Conservation (phyloP, 306 rosid genomes). For the Acacia crassicarpa region DNA sequence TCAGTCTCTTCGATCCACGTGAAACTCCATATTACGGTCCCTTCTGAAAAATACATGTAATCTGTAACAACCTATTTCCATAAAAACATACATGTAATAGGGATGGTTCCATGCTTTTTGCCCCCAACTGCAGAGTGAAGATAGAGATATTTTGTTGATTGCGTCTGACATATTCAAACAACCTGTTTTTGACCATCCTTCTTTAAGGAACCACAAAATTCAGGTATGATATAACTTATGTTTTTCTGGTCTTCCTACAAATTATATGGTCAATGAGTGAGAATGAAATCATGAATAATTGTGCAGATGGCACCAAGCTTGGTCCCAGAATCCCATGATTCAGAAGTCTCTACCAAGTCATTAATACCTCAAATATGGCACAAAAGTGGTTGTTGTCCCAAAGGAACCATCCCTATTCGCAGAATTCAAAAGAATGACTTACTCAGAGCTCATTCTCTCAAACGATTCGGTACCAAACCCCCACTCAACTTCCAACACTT, state of each 20-base stretch:
- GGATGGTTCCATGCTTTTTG: too few relatives aligned
- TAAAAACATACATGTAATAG: too few relatives aligned
- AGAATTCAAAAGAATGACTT: slow-evolving; percentile 50
- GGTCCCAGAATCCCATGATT: not conserved
- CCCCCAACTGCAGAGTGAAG: slow-evolving; percentile 45
- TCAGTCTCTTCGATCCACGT: not conserved
- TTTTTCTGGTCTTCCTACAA: not conserved
- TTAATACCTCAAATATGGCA: slow-evolving; percentile 56
- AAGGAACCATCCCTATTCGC: slow-evolving; percentile 66
- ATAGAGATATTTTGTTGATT: slow-evolving; percentile 65
- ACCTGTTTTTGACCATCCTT: slow-evolving; percentile 61
- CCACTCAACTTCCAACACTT: not conserved
- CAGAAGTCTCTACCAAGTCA: not conserved
- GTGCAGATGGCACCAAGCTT: slow-evolving; percentile 51
- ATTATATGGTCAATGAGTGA: not conserved
- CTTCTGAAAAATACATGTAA: not conserved
- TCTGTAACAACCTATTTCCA: not conserved
- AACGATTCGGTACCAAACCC: slow-evolving; percentile 46
- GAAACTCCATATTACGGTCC: not conserved
- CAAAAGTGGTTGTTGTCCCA: slow-evolving; percentile 67
- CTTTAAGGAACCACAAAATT: slow-evolving; percentile 48
- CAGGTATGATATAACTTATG: slow-evolving; percentile 25
- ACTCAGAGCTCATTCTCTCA: slow-evolving; percentile 40
- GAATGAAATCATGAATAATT: not conserved
- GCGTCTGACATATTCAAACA: slow-evolving; percentile 52